A percentile compares a stretch with the other conserved stretches of the same genome.
Conservation (phyloP, 2,329 filamentous ascomycete species). For the Fusarium goolgardi region DNA sequence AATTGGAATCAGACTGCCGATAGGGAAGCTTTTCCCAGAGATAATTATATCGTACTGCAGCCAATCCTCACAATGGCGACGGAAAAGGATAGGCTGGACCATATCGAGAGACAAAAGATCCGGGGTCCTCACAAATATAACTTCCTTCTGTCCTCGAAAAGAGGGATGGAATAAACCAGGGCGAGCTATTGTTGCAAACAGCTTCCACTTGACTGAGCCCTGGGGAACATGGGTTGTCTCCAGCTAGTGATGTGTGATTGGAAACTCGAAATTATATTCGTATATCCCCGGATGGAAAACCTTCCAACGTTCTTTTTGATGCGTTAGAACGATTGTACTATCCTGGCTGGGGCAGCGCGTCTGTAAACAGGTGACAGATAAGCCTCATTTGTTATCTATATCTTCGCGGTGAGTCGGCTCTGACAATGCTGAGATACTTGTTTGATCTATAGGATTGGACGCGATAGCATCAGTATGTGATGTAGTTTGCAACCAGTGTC, state of each 20-base stretch:
- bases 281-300: not conserved
- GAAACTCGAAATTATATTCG: not conserved
- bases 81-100: not conserved
- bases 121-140: not conserved
- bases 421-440: no score
- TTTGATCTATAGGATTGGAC: not conserved
- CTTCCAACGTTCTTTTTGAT: not conserved
- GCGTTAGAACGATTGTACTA: not conserved
- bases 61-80: not conserved
- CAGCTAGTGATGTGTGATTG: not conserved
- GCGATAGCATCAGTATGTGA: not conserved
- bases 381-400: no score
- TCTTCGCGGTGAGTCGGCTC: no score
- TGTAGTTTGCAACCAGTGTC: not conserved
- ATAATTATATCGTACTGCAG: not conserved
- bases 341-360: not conserved
- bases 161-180: not conserved
- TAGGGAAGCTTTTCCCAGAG: not conserved
- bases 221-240: not conserved
- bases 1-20: not conserved
- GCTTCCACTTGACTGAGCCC: not conserved
- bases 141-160: not conserved
- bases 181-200: not conserved
- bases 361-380: not conserved
- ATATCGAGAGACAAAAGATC: slow-evolving; percentile 1